Evolutionary conservation across 495 filamentous ascomycete species (phyloP).

Genomic region (Hypoxylon lienhwacheense): DNA sequence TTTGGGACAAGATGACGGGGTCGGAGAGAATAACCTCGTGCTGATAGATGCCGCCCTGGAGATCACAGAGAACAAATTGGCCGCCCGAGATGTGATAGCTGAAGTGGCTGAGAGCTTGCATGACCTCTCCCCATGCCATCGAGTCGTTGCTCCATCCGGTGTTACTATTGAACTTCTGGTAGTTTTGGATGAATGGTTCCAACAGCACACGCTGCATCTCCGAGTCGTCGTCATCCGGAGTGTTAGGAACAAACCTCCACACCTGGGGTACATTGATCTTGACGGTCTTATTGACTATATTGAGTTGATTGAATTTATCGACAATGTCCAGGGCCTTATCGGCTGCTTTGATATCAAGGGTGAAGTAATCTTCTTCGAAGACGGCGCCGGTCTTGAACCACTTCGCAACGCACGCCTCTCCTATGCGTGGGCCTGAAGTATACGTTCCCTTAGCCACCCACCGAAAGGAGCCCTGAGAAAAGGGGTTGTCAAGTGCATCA

Average conservation of each 20-base stretch:
- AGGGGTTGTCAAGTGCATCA: slow-evolving; percentile 22
- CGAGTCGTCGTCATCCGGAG: background rate
- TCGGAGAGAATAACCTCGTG: slow-evolving; percentile 39
- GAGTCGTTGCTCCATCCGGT: slow-evolving; percentile 39
- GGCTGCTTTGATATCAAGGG: slow-evolving; percentile 41
- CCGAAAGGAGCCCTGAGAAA: slow-evolving; percentile 39
- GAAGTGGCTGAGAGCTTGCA: slow-evolving; percentile 50
- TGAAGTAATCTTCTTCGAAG: slow-evolving; percentile 40
- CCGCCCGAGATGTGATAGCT: slow-evolving; percentile 45
- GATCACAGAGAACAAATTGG: slow-evolving; percentile 44
- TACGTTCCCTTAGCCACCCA: slow-evolving; percentile 41
- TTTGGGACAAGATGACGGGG: slow-evolving; percentile 41
- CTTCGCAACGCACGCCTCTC: slow-evolving; percentile 42
- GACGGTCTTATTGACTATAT: no score
- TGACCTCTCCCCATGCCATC: slow-evolving; percentile 34
- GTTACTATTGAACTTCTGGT: slow-evolving; percentile 50
- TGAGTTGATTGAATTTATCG: slow-evolving; percentile 41
- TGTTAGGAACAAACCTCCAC: slow-evolving; percentile 18
- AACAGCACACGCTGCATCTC: slow-evolving; percentile 19
- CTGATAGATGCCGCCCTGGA: slow-evolving; percentile 44
- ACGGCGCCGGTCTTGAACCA: slow-evolving; percentile 41
- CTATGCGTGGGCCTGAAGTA: slow-evolving; percentile 19
- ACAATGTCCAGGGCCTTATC: slow-evolving; percentile 41
- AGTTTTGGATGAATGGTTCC: slow-evolving; percentile 46
- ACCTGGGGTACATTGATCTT: slow-evolving; percentile 41